Conservation (phyloP, 768 basidiomycete species). For the Termitomyces sp. region DNA sequence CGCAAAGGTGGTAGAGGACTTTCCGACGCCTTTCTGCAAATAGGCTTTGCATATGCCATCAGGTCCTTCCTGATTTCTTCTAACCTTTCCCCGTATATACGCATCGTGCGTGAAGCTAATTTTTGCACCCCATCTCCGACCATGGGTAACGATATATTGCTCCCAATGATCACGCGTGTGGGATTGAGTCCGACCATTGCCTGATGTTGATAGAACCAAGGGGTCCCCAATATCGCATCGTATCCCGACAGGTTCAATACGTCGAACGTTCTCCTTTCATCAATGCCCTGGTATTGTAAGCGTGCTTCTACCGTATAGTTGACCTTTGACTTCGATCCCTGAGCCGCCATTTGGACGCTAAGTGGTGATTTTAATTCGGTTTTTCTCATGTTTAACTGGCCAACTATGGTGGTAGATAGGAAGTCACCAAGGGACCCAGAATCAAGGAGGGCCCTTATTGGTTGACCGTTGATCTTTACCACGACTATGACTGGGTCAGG, state of each 20-base stretch:
- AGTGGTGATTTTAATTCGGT: constrained; percentile 27
- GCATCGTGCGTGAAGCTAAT: constrained; percentile 7
- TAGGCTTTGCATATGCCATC: constrained; percentile 16
- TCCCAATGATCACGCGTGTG: constrained; percentile 22
- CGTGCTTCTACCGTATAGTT: constrained; percentile 21
- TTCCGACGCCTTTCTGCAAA: constrained; percentile 23
- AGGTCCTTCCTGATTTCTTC: constrained; percentile 14
- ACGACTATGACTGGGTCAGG: constrained; percentile 32
- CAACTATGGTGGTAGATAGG: constrained; percentile 30
- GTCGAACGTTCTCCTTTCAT: constrained; percentile 26
- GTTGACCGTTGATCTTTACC: constrained; percentile 28
- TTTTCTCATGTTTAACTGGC: constrained; percentile 29
- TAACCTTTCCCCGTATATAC: constrained; percentile 8
- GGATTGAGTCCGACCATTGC: constrained; percentile 23
- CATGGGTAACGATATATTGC: constrained; percentile 14
- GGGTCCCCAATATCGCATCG: constrained; percentile 38
- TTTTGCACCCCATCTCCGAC: constrained; percentile 9
- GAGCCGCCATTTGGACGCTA: constrained; percentile 33
- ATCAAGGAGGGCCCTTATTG: constrained; percentile 31
- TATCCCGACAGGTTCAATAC: constrained; percentile 37
- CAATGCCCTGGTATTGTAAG: constrained; percentile 32
- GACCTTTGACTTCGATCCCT: constrained; percentile 36
- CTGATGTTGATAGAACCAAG: constrained; percentile 31
- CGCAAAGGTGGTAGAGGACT: constrained; percentile 32
- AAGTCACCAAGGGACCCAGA: constrained; percentile 40